Percentiles rank a stretch among this genome's conserved stretches.
These are phyloP conservation scores for Nitzschia palea DNA, from an alignment of 108 stramenopile species.

Conservation along the genomic window DNA sequence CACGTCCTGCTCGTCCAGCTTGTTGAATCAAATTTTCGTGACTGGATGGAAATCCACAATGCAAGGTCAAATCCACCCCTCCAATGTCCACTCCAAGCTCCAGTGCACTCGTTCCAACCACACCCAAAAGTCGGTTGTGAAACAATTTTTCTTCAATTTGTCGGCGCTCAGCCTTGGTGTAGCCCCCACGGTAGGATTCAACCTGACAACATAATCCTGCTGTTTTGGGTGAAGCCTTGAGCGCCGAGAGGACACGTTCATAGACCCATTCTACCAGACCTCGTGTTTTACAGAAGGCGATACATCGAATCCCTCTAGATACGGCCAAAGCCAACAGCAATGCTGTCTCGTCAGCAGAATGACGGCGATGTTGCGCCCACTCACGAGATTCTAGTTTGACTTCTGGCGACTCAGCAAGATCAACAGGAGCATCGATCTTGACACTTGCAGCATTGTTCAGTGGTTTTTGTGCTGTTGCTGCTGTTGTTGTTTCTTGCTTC, in stretches of 20 bases:
- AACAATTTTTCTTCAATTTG: conserved; percentile 93
- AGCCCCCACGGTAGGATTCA: conserved; percentile 95
- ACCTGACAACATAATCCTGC: conserved; percentile 57
- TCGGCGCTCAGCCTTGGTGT: conserved; percentile 80
- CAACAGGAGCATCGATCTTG: neutral
- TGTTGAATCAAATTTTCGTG: conserved; percentile 85
- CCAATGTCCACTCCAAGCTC: conserved; percentile 97
- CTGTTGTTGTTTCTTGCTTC: neutral
- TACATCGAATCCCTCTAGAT: conserved; percentile 70
- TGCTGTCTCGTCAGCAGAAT: conserved; percentile 94
- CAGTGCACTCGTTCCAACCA: conserved; percentile 91
- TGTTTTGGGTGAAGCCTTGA: conserved; percentile 46
- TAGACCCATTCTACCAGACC: conserved; percentile 94
- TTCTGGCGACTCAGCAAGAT: neutral
- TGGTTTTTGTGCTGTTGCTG: neutral
- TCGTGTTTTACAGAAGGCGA: conserved; percentile 94
- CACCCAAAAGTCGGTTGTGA: conserved; percentile 76
- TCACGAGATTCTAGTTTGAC: neutral
- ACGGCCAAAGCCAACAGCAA: conserved; percentile 82
- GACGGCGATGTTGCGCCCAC: conserved; percentile 31
- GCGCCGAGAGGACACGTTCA: conserved; percentile 50
- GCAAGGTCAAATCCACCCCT: conserved; percentile 90
- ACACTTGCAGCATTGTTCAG: neutral
- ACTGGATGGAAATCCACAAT: conserved; percentile 87
- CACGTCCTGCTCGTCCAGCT: conserved; percentile 94